Evolutionary conservation across 2,329 filamentous ascomycete species (phyloP), one percentile per base, ranked within the genome.

Genomic region (Aureobasidium sp.): DNA sequence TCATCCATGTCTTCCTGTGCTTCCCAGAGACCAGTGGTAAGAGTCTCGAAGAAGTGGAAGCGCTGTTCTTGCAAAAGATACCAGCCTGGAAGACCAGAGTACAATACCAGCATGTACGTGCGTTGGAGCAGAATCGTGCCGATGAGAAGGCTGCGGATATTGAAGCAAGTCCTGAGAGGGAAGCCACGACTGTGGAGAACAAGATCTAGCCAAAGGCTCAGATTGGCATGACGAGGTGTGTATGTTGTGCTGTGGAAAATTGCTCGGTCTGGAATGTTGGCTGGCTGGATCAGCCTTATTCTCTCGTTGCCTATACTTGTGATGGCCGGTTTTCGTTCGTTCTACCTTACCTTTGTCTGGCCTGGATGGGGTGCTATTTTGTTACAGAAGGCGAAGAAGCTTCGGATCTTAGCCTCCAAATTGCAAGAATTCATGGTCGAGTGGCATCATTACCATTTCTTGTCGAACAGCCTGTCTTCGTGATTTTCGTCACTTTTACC

Each of bases 1-100:
- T 85, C 44, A 72, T 91, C 60, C 87, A 91, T 71, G 84, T 89
- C 69, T 83, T 84, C 71, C 78, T 92, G 66, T 73, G 81, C 15
- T 85, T 84, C 8, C 41, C 41, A 5, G 41, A 44, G 10, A 44
- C 41, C 1, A 24, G 20, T 10, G 41, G 41, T 5, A 44, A 44
- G 20, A 44, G 41, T 13, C 41, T 44, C 8, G 41, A 44, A 26
- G 41, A 44, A 44, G 41, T 47, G 15, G 87, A 89, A 67, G 83
- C 84, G 15, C 85, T 92, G 66, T 92, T 92, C 71, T 79, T 83
- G 66, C 79, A 80, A 6, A 82, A 82, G 0, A 69, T 78, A 1
- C 81, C 81, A 0, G 82, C 85, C 2, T 88, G 86, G 85, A 81
- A 79, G 72, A 77, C 73, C 8, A 67, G 62, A 51, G 67, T 66